These are phyloP conservation scores for Claviceps spartinae DNA, from an alignment of 2,329 filamentous ascomycete species.

Conservation along the genomic window DNA sequence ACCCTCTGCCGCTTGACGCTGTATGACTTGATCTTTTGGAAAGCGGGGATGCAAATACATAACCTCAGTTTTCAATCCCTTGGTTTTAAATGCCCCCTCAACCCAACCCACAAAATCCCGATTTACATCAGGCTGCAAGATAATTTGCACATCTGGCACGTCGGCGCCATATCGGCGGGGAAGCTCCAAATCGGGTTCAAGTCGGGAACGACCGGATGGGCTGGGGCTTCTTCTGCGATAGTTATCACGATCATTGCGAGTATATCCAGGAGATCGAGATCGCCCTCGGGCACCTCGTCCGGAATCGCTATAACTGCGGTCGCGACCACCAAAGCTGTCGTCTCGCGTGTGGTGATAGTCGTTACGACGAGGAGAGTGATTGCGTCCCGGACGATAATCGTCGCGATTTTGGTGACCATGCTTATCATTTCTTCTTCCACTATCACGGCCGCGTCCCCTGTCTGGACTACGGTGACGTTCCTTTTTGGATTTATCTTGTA, in stretches of 20 bases:
- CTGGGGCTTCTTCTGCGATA: conserved; percentile 60
- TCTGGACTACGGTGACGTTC: conserved; percentile 47
- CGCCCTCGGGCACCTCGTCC: conserved; percentile 39
- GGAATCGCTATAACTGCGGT: conserved; percentile 28
- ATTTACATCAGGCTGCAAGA: conserved; percentile 65
- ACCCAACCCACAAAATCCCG: conserved; percentile 74
- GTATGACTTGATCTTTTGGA: conserved; percentile 64
- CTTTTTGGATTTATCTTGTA: conserved; percentile 60
- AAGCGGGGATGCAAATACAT: conserved; percentile 69
- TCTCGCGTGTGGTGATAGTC: conserved; percentile 48
- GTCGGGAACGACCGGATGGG: conserved; percentile 38
- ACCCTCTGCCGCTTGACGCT: conserved; percentile 75
- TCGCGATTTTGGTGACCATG: conserved; percentile 41
- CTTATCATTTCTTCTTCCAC: conserved; percentile 28
- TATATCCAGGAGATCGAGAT: conserved; percentile 51
- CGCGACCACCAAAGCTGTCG: conserved; percentile 38
- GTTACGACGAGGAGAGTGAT: conserved; percentile 42
- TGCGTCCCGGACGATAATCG: conserved; percentile 51
- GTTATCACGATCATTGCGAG: conserved; percentile 30
- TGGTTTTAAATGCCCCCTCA: conserved; percentile 58
- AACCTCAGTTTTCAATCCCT: conserved; percentile 61
- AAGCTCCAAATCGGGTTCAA: conserved; percentile 49
- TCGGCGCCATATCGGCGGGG: conserved; percentile 59
- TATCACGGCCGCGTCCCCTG: conserved; percentile 37
- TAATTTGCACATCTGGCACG: conserved; percentile 80